Evolutionary conservation across 2,329 filamentous ascomycete genomes (phyloP).

Genomic region (Cladosporium sp.): DNA sequence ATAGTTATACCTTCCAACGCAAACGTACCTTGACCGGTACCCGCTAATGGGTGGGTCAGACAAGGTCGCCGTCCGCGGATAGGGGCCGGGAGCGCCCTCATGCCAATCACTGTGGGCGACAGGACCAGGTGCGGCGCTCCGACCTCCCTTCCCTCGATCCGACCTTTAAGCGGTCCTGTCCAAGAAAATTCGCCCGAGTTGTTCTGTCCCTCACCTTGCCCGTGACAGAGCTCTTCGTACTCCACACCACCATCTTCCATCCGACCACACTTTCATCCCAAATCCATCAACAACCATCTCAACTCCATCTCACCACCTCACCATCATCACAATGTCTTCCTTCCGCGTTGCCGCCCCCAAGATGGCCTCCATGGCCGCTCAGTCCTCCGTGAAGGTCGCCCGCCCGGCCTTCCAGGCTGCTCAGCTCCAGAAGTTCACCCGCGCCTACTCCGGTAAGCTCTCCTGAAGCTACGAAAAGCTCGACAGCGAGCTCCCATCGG

Average conservation of each 20-base stretch:
- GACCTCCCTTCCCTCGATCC: slow-evolving; percentile 19
- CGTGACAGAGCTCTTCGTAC: slow-evolving; percentile 24
- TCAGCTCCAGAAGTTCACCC: slow-evolving; percentile 57
- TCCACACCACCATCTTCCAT: slow-evolving; percentile 18
- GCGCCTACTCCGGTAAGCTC: slow-evolving; percentile 67
- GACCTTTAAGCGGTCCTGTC: slow-evolving; percentile 22
- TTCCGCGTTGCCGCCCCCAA: slow-evolving; percentile 70
- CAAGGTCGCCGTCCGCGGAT: slow-evolving; percentile 8
- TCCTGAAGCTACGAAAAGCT: slow-evolving; percentile 16
- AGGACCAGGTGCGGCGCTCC: slow-evolving; percentile 19
- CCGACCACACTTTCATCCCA: slow-evolving; percentile 24
- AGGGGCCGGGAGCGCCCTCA: slow-evolving; percentile 6
- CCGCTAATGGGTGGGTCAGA: slow-evolving; percentile 4
- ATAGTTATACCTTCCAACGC: slow-evolving; percentile 11
- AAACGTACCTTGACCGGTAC: slow-evolving; percentile 9
- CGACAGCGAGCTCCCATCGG: slow-evolving; percentile 13
- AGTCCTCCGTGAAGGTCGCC: slow-evolving; percentile 71
- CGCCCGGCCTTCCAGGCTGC: slow-evolving; percentile 56
- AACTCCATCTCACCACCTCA: slow-evolving; percentile 18
- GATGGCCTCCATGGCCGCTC: slow-evolving; percentile 62
- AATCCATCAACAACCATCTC: slow-evolving; percentile 20
- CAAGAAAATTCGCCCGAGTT: slow-evolving; percentile 23
- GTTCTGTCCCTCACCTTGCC: slow-evolving; percentile 23
- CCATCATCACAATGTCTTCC: slow-evolving; percentile 65
- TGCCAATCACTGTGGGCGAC: slow-evolving; percentile 20